phyloP scores from a whole-genome alignment of 208 protist genomes.

The Leishmania guyanensis region DNA sequence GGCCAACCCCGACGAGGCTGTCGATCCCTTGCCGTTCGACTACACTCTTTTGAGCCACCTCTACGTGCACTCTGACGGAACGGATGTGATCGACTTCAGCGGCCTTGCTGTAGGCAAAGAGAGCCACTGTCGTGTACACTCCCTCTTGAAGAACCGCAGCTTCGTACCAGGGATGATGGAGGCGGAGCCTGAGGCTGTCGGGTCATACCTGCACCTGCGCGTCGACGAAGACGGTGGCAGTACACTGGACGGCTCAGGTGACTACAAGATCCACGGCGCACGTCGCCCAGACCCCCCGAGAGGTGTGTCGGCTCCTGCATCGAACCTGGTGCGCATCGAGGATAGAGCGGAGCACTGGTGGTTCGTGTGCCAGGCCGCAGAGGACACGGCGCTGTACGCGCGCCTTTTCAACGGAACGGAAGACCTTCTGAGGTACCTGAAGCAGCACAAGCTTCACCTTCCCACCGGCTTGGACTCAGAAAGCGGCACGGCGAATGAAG shows the following conservation, averaged over 20 bases:
- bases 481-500: neutral
- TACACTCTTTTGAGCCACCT: slow-evolving; percentile 74
- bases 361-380: slow-evolving; percentile 60
- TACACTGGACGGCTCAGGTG: neutral
- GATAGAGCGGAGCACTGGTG: slow-evolving; percentile 73
- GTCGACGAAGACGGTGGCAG: slow-evolving; percentile 25
- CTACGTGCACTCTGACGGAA: slow-evolving; percentile 73
- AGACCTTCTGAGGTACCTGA: slow-evolving; percentile 55
- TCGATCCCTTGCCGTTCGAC: slow-evolving; percentile 61
- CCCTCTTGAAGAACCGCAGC: slow-evolving; percentile 53
- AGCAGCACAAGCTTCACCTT: slow-evolving; percentile 37
- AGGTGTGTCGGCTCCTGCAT: slow-evolving; percentile 1
- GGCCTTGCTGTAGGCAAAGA: slow-evolving; percentile 43
- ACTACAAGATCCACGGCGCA: neutral
- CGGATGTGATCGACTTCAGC: slow-evolving; percentile 81
- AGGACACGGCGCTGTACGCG: slow-evolving; percentile 49
- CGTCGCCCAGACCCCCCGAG: neutral
- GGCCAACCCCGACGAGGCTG: slow-evolving; percentile 26
- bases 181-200: slow-evolving; percentile 15
- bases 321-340: slow-evolving; percentile 59
- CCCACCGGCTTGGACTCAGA: slow-evolving; percentile 21
- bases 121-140: slow-evolving; percentile 26
- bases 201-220: slow-evolving; percentile 54
- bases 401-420: slow-evolving; percentile 50
- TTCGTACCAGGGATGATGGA: slow-evolving; percentile 10